Conservation (phyloP, 257 asterid genomes). For the Coffea canephora region DNA sequence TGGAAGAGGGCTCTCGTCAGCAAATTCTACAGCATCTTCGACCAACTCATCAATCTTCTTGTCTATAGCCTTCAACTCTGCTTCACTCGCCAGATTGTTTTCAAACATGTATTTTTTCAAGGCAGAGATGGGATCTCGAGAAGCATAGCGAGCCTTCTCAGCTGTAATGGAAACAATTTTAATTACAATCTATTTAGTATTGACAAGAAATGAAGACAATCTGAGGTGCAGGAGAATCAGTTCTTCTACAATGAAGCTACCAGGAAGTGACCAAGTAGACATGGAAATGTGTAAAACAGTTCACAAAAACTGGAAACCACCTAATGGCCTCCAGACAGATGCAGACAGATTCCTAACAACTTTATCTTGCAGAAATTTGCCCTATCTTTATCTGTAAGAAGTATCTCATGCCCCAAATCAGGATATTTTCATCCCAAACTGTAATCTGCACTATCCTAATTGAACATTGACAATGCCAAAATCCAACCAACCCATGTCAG, state of each 20-base stretch:
- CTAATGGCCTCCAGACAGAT: not conserved
- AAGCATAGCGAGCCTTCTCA: constrained; percentile 89
- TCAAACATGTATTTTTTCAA: constrained; percentile 70
- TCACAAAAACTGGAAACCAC: not conserved
- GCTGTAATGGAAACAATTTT: constrained; percentile 48
- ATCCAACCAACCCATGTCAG: too few species aligned
- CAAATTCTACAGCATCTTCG: constrained; percentile 93
- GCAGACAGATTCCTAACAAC: not conserved
- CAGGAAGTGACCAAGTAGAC: not conserved
- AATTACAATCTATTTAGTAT: not conserved
- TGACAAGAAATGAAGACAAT: not conserved
- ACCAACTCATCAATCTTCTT: constrained; percentile 81
- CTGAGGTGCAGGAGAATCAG: not conserved
- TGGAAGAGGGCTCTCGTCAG: constrained; percentile 82
- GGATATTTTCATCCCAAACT: not conserved
- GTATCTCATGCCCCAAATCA: not conserved
- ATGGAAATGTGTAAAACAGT: not conserved
- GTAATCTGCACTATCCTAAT: not conserved
- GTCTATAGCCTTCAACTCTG: constrained; percentile 72
- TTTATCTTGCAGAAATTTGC: not conserved
- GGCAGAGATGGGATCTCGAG: constrained; percentile 76
- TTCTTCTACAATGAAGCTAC: not conserved
- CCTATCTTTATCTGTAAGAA: too few species aligned
- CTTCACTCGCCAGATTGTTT: constrained; percentile 73
- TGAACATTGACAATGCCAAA: not conserved